Evolutionary conservation across 768 basidiomycete species (phyloP), one percentile per base, ranked within the genome.

Genomic region (Dictyophora rubrovolvata): DNA sequence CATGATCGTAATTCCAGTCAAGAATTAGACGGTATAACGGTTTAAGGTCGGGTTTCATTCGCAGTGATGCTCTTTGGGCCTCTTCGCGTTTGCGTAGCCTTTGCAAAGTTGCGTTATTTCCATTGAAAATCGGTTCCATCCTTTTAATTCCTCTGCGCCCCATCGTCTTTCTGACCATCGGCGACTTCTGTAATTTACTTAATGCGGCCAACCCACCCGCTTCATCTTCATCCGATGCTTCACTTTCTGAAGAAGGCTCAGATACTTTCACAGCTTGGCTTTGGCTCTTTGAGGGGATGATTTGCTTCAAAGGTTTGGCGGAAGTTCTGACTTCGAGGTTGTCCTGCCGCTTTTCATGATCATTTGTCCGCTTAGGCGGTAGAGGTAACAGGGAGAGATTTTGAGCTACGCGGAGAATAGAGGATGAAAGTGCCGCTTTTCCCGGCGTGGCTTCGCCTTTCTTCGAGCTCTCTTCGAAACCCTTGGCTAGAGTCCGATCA

Each of bases 1-100:
- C 68, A 63, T 90, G 81, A 50, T 85, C 79, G 62, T 92, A 92
- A 69, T 88, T 76, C 96, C 96, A 99, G 0, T 89, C 84, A 1
- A 99, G 72, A 28, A 98, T 75, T 10, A 76, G 72, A 50, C 82
- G 83, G 69, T 95, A 87, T 20, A 99, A 82, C 6, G 75, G 77
- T 33, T 84, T 83, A 18, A 94, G 77, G 65, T 98, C 86, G 1
- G 93, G 95, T 66, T 84, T 86, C 65, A 94, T 74, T 8, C 93
- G 83, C 62, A 85, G 72, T 7, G 81, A 80, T 49, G 75, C 79
- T 59, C 79, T 77, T 18, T 81, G 82, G 23, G 81, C 80, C 57
- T 84, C 81, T 17, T 87, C 83, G 54, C 80, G 77, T 60, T 80
- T 77, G 33, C 74, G 71, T 46, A 84, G 63, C 35, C 83, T 74